These are phyloP conservation scores for Picea sitchensis DNA, from an alignment of 75 land plant species.

Conservation along the genomic window DNA sequence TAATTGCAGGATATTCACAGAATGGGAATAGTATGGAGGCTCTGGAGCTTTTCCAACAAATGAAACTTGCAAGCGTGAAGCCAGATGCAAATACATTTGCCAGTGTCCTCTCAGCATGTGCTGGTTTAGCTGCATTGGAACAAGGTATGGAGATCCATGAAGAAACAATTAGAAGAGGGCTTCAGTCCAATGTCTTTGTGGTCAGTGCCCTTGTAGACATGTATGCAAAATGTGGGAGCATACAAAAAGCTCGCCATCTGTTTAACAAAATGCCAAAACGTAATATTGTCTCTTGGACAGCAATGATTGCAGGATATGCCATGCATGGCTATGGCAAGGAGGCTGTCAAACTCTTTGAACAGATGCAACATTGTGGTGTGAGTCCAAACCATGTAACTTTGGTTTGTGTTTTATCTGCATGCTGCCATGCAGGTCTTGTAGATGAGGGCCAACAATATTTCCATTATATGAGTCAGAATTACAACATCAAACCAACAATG, in stretches of 20 bases:
- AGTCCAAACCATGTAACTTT: constrained; percentile 21
- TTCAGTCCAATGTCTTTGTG: constrained; percentile 24
- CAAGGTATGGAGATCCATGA: constrained; percentile 27
- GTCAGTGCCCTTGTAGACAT: constrained; percentile 28
- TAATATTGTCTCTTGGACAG: constrained; percentile 38
- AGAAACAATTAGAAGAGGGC: constrained; percentile 15
- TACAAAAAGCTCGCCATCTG: constrained; percentile 15
- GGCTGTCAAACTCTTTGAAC: constrained; percentile 20
- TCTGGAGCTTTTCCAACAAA: not conserved
- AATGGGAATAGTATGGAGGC: not conserved
- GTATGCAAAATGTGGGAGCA: constrained; percentile 21
- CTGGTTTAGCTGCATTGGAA: constrained; percentile 2
- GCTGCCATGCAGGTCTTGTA: not conserved
- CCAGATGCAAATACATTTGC: constrained; percentile 23
- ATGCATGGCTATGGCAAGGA: constrained; percentile 20
- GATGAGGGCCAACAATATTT: not conserved
- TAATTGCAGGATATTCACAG: constrained; percentile 26
- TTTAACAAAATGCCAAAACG: constrained; percentile 20
- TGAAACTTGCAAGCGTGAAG: not conserved
- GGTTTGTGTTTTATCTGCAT: not conserved
- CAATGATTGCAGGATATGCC: constrained; percentile 37
- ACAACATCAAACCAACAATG: not conserved
- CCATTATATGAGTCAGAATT: not conserved
- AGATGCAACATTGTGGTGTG: constrained; percentile 13
- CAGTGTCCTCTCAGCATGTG: constrained; percentile 24